A percentile compares a stretch with the other conserved stretches of the same genome.
Evolutionary conservation across 495 filamentous ascomycete genomes (phyloP).

Genomic region (Penicillium desertorum): DNA sequence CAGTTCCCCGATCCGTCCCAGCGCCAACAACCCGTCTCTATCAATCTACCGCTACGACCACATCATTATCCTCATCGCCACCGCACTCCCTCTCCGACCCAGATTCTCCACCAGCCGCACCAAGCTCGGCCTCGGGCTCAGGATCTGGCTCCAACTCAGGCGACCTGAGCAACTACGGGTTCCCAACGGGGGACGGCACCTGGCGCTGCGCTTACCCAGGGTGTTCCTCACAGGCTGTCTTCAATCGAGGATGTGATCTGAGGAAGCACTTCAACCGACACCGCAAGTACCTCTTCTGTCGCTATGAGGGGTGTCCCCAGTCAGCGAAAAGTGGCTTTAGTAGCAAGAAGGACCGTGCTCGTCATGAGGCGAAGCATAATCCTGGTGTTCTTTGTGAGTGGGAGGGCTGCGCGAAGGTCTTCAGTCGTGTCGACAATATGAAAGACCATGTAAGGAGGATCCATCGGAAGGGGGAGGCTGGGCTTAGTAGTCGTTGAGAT

Average conservation of each 20-base stretch:
- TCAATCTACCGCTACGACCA: background rate
- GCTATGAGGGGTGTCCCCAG: conserved; percentile 59
- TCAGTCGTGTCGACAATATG: conserved; percentile 67
- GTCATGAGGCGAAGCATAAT: conserved; percentile 64
- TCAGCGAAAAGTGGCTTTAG: conserved; percentile 57
- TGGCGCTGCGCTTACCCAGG: conserved; percentile 60
- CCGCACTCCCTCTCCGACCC: conserved; percentile 22
- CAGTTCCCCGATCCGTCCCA: background rate
- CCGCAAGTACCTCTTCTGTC: conserved; percentile 62
- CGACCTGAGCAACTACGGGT: conserved; percentile 37
- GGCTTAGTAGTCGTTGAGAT: background rate
- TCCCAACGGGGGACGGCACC: conserved; percentile 30
- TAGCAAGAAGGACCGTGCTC: conserved; percentile 61
- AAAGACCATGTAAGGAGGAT: conserved; percentile 55
- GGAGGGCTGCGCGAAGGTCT: conserved; percentile 57
- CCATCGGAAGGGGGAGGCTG: conserved; percentile 26
- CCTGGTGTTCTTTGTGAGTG: conserved; percentile 58
- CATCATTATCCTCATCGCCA: conserved; percentile 21
- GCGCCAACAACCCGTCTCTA: background rate
- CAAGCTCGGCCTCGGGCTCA: background rate
- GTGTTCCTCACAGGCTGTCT: conserved; percentile 55
- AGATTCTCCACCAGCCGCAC: background rate
- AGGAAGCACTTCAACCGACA: conserved; percentile 66
- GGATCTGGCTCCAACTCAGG: conserved; percentile 15
- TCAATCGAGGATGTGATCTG: conserved; percentile 62